These are phyloP conservation scores for Talaromyces trachyspermus DNA, from an alignment of 495 filamentous ascomycete genomes.

Conservation along the genomic window DNA sequence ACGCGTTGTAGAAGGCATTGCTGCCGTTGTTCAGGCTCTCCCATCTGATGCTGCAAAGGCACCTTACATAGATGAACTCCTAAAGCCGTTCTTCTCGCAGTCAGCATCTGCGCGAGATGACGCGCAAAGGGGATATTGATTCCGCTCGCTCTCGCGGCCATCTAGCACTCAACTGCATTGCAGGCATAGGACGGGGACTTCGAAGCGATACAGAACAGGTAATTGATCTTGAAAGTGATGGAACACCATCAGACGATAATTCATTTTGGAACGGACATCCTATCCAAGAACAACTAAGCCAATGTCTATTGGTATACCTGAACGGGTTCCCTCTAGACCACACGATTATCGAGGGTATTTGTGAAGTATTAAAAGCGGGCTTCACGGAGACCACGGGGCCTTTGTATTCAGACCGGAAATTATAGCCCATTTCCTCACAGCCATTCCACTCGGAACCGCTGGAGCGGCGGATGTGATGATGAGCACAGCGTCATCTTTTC, in stretches of 20 bases:
- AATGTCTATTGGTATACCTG: conserved; percentile 35
- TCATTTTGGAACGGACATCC: conserved; percentile 55
- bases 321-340: conserved; percentile 51
- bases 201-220: conserved; percentile 63
- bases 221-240: conserved; percentile 53
- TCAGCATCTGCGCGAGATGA: conserved; percentile 29
- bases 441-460: conserved; percentile 54
- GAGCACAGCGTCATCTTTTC: conserved; percentile 68
- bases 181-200: conserved; percentile 71
- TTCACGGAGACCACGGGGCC: conserved; percentile 70
- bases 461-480: conserved; percentile 69
- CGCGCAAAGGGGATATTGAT: conserved; percentile 32
- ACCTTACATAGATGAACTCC: conserved; percentile 53
- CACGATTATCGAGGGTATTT: conserved; percentile 68
- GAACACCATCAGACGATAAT: conserved; percentile 28
- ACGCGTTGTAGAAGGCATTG: conserved; percentile 72
- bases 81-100: conserved; percentile 49
- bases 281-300: conserved; percentile 29
- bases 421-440: conserved; percentile 63
- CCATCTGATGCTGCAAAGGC: conserved; percentile 55
- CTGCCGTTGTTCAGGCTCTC: conserved; percentile 75
- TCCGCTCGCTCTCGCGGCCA: conserved; percentile 48
- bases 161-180: conserved; percentile 63
- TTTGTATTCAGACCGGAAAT: conserved; percentile 66
- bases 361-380: conserved; percentile 67